Conservation (phyloP, 2,329 filamentous ascomycete genomes). For the Daldinia sp. region DNA sequence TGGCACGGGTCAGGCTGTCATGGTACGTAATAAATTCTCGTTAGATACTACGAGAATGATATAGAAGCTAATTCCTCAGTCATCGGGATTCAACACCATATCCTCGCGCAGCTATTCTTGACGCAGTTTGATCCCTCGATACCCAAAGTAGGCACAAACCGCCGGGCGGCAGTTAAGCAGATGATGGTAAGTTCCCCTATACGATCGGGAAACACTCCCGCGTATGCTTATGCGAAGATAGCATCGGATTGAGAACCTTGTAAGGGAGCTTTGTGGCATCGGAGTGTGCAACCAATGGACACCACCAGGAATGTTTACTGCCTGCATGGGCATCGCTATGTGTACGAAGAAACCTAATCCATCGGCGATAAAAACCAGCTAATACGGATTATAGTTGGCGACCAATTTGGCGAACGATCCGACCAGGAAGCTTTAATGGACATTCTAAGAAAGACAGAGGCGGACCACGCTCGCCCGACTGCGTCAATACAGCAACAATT, state of each 20-base stretch:
- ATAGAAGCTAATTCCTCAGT: slow-evolving; percentile 45
- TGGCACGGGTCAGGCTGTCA: slow-evolving; percentile 66
- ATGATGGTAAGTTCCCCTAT: slow-evolving; percentile 51
- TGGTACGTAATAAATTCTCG: slow-evolving; percentile 46
- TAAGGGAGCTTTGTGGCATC: slow-evolving; percentile 66
- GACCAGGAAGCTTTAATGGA: slow-evolving; percentile 60
- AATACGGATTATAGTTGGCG: slow-evolving; percentile 51
- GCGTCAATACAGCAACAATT: slow-evolving; percentile 56
- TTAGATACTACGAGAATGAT: neutral
- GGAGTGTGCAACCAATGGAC: slow-evolving; percentile 63
- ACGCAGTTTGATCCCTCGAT: slow-evolving; percentile 63
- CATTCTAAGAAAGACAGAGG: slow-evolving; percentile 57
- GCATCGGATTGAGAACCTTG: slow-evolving; percentile 55
- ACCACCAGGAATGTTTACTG: slow-evolving; percentile 64
- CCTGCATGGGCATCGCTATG: slow-evolving; percentile 63
- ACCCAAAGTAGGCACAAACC: slow-evolving; percentile 56
- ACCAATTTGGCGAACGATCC: slow-evolving; percentile 55
- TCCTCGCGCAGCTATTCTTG: slow-evolving; percentile 65
- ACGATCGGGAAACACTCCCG: neutral
- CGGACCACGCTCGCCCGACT: slow-evolving; percentile 62
- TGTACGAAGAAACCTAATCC: slow-evolving; percentile 48
- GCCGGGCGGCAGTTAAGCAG: slow-evolving; percentile 48
- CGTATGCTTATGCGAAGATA: slow-evolving; percentile 40
- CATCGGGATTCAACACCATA: slow-evolving; percentile 67
- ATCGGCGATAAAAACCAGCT: slow-evolving; percentile 3